Evolutionary conservation across 768 basidiomycete genomes (phyloP), one percentile per base, ranked within the genome.

Genomic region (Lactifluus volemus): DNA sequence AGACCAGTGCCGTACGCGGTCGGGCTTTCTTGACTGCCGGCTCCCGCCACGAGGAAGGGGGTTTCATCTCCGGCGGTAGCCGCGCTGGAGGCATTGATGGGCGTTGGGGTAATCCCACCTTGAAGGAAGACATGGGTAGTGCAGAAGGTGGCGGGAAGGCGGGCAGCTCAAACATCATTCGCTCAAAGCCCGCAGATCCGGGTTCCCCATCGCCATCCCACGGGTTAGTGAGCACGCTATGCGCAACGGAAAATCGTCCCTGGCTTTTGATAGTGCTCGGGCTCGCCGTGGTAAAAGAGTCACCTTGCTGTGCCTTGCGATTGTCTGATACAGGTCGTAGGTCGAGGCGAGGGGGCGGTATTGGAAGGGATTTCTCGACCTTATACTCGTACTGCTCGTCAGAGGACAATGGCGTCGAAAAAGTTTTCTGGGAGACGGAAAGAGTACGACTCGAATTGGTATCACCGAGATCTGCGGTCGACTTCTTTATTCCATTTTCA

Each of bases 181-280:
- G 34, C 17, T 62, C 51, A n/a, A 49, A 42, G 5, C 38, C 14
- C 15, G 39, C 34, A 5, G n/a, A 21, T 0, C 7, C 36, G 3
- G 55, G 50, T 19, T 6, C 14, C 51, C 15, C 52, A n/a, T 21
- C 56, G 0, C 32, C 36, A 21, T 53, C 61, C 61, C 56, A 58
- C 30, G 61, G 56, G 30, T 62, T 62, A 17, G 56, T 51, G 3
- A 62, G 32, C 4, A 38, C 2, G 25, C 50, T 61, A 5, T 12
- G 44, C 17, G 25, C 45, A 19, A 25, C 21, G 21, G 45, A 47
- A 47, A 47, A 2, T 12, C 45, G 10, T 12, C 45, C 17, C 30
- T 51, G 30, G 14, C 34, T 25, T 15, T n/a, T 34, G 47, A 49
- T 38, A 0, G 56, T 19, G 39, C 21, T 49, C 39, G 32, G 30